A percentile compares a stretch with the other conserved stretches of the same genome.
These are phyloP conservation scores for Silene coronaria DNA, from an alignment of 179 eudicot genomes.

Conservation along the genomic window DNA sequence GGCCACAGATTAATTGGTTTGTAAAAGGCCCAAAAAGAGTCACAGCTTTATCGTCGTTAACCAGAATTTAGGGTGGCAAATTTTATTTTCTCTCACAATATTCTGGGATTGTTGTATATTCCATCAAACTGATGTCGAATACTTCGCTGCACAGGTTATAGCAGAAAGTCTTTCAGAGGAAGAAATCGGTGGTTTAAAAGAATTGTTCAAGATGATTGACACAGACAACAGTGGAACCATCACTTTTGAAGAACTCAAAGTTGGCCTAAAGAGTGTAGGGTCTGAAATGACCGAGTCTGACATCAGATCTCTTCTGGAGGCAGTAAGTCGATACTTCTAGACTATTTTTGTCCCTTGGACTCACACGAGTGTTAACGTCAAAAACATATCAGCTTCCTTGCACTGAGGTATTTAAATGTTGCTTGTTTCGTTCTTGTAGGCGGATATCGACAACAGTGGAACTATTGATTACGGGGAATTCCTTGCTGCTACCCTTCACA, in stretches of 20 bases:
- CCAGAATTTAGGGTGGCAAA: no score
- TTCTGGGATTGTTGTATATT: no score
- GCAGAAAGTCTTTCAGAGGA: slow-evolving; percentile 96
- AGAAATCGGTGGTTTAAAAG: slow-evolving; percentile 88
- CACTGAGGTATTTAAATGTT: neutral
- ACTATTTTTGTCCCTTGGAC: no score
- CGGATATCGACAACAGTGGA: slow-evolving; percentile 87
- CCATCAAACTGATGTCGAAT: slow-evolving; percentile 1
- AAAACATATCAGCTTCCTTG: neutral
- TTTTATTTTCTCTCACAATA: no score
- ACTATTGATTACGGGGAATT: slow-evolving; percentile 94
- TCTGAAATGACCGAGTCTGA: slow-evolving; percentile 78
- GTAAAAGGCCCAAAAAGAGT: no score
- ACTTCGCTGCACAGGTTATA: slow-evolving; percentile 51
- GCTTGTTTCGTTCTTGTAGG: slow-evolving; percentile 36
- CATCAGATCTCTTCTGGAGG: slow-evolving; percentile 77
- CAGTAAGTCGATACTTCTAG: slow-evolving; percentile 39
- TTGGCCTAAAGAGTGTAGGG: slow-evolving; percentile 70
- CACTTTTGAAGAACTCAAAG: slow-evolving; percentile 81
- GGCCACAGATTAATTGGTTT: no score
- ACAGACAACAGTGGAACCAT: slow-evolving; percentile 87
- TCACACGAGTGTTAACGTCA: neutral
- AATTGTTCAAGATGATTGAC: slow-evolving; percentile 85
- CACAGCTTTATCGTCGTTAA: no score
- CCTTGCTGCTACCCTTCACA: slow-evolving; percentile 83